Conservation (phyloP, 176 grass and related monocot species). For the Avena insularis region DNA sequence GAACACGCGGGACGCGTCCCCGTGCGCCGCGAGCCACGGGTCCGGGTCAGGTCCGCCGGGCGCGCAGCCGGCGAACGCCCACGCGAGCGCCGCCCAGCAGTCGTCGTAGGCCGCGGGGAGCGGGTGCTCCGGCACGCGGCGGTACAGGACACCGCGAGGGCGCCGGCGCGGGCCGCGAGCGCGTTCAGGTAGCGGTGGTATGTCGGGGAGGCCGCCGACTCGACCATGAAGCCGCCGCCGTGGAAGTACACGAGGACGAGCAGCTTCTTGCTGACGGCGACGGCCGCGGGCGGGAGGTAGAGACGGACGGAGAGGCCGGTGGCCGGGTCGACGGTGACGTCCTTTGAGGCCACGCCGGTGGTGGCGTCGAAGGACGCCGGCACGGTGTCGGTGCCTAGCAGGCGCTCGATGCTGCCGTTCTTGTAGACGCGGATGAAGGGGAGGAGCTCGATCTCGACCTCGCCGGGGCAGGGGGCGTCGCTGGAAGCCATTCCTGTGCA, state of each 20-base stretch:
- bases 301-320: slow-evolving; percentile 57
- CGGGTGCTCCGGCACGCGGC: slow-evolving; percentile 59
- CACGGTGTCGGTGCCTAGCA: slow-evolving; percentile 31
- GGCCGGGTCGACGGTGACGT: slow-evolving; percentile 54
- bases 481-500: slow-evolving; percentile 33
- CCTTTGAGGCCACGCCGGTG: slow-evolving; percentile 58
- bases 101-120: slow-evolving; percentile 68
- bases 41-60: slow-evolving; percentile 12
- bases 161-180: no score
- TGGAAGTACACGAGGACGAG: slow-evolving; percentile 68
- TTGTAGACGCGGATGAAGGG: slow-evolving; percentile 66
- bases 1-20: slow-evolving; percentile 53
- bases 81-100: slow-evolving; percentile 50
- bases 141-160: slow-evolving; percentile 64
- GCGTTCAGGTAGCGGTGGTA: slow-evolving; percentile 19
- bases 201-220: slow-evolving; percentile 42
- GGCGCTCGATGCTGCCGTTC: slow-evolving; percentile 68
- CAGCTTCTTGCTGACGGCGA: background rate
- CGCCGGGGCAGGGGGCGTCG: slow-evolving; percentile 20
- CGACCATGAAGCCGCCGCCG: slow-evolving; percentile 65
- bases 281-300: slow-evolving; percentile 38
- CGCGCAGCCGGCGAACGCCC: slow-evolving; percentile 5
- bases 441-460: slow-evolving; percentile 51
- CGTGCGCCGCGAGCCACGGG: slow-evolving; percentile 54
- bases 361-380: slow-evolving; percentile 41